A percentile compares a stretch with the other conserved stretches of the same genome.
These are phyloP conservation scores for Globisporangium spinosum DNA, from an alignment of 352 stramenopile species.

Conservation along the genomic window DNA sequence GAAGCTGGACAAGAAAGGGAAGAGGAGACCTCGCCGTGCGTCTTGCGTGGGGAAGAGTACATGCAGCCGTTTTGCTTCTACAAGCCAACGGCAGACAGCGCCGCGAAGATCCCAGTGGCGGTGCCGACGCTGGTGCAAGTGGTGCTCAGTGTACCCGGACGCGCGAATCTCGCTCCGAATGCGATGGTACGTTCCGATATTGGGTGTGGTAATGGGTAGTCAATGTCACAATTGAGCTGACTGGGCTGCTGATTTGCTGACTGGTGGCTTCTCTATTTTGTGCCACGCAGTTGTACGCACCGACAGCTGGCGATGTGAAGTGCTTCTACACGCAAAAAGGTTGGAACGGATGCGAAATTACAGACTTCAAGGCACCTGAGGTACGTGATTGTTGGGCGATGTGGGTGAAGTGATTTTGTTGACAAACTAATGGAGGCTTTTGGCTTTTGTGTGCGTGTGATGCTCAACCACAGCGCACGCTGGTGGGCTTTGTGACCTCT, in stretches of 20 bases:
- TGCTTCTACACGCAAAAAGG: slow-evolving; percentile 27
- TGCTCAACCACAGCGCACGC: slow-evolving; percentile 24
- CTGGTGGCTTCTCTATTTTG: slow-evolving; percentile 1
- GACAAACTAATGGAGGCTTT: background rate
- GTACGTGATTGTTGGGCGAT: background rate
- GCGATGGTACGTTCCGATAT: slow-evolving; percentile 42
- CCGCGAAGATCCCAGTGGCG: slow-evolving; percentile 40
- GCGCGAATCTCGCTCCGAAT: slow-evolving; percentile 52
- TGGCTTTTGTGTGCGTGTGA: background rate
- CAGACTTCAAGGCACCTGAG: slow-evolving; percentile 9
- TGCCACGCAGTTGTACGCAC: slow-evolving; percentile 29
- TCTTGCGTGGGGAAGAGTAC: slow-evolving; percentile 58
- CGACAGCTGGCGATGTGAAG: slow-evolving; percentile 25
- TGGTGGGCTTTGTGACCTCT: slow-evolving; percentile 68
- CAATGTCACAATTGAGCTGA: background rate
- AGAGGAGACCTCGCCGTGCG: slow-evolving; percentile 25
- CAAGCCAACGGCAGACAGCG: background rate
- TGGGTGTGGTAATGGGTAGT: background rate
- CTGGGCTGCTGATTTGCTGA: background rate
- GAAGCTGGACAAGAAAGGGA: slow-evolving; percentile 16
- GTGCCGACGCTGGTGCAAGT: slow-evolving; percentile 74
- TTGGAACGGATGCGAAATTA: slow-evolving; percentile 33
- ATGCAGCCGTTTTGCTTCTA: slow-evolving; percentile 75
- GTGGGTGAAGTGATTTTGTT: background rate
- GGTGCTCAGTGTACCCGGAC: slow-evolving; percentile 43